Evolutionary conservation across 2,329 filamentous ascomycete species (phyloP), one percentile per base, ranked within the genome.

Genomic region (Ceratocystis eucalypticola): DNA sequence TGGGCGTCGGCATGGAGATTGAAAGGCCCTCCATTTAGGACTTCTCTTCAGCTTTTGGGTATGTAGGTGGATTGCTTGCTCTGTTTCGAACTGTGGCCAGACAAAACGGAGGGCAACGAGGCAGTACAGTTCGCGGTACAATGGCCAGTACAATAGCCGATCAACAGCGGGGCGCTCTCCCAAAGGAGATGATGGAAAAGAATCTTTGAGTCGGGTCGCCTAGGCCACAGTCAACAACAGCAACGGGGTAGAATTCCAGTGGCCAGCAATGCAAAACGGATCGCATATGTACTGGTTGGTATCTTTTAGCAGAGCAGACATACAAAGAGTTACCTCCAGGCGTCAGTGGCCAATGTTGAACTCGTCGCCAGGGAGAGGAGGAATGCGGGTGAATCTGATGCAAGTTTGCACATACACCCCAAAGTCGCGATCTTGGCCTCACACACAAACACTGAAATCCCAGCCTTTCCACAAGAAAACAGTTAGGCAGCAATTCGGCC

Each of bases 231-330:
- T 59, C 28, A 59, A 59, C 25, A 59, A 37, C 55, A 59, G 28
- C 55, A 63, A 48, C 61, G 61, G 22, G 61, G 22, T 63, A 30
- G 61, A 63, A 63, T 63, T 63, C 61, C 61, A 63, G 61, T 48
- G 28, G 41, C 7, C 10, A 45, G 12, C 15, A 25, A 10, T 22
- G 46, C 61, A 25, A 63, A 20, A 37, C n/a, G 44, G 37, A 41
- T 41, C 10, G 37, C 37, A 41, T 37, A 37, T 41, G 37, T 41
- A 41, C 12, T 41, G 12, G 12, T 0, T 41, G 3, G 37, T 44
- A 62, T 62, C 22, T 62, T 48, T 48, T 8, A 25, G 15, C 10
- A 46, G 20, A 12, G 45, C 3, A 17, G 6, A 63, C 46, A 28
- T 63, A 48, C 37, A 48, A 8, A 28, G 8, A 22, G 41, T 15